Evolutionary conservation across 768 basidiomycete genomes (phyloP), one percentile per base, ranked within the genome.

Genomic region (Macrocybe gigantea): DNA sequence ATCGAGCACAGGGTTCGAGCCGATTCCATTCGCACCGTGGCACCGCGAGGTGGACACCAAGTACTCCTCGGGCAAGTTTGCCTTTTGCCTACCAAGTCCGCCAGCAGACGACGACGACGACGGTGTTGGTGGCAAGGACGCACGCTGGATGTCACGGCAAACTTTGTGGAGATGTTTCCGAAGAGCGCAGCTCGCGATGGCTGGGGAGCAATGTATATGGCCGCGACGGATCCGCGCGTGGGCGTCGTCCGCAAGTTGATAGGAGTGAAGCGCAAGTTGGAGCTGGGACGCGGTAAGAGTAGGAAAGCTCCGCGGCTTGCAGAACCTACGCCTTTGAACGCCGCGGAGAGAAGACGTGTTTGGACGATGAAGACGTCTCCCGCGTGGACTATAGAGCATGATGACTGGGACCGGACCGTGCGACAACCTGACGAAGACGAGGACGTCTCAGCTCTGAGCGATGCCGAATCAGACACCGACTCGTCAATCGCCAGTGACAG

Each of bases 1-100:
- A 10, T 60, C 61, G 6, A 49, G 37, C 34, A 39, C 36, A 36
- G 54, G 52, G 38, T 92, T 89, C 51, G 85, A 88, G 34, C 81
- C 89, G 0, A 86, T 93, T 22, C 80, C 83, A 0, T 91, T 93
- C 50, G 77, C 83, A 0, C 62, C 70, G 7, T 78, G 74, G 38
- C 84, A 90, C 58, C 71, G 75, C 12, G 53, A 71, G 10, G 70
- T 79, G 10, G 88, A 92, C 58, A 79, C 79, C 7, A 93, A 93
- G 65, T 91, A 93, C 56, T 67, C 70, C 0, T 54, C 72, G 22
- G 88, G 88, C 31, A 91, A 91, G 62, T 92, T 90, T 53, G 68
- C 75, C 15, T 62, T 22, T 22, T 22, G 22, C 4, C 22, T 87
- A 40, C 79, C 83, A 3, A 84, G 77, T 48, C 82, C 83, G 5